These are phyloP conservation scores for Lecanicillium sp. DNA, from an alignment of 2,329 filamentous ascomycete species.

Conservation along the genomic window DNA sequence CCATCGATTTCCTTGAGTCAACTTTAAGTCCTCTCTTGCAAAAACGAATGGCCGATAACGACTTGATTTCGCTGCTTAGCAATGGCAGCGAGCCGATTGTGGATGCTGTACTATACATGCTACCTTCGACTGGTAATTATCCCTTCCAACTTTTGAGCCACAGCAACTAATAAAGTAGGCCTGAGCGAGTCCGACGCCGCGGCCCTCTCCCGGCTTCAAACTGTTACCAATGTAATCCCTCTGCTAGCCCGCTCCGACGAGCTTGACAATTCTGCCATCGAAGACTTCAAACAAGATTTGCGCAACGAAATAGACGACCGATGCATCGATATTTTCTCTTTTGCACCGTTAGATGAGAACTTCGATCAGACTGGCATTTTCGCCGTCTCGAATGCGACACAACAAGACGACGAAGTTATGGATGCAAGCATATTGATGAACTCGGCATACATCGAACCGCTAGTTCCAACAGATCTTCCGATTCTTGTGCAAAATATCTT, in stretches of 20 bases:
- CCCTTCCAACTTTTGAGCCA: background rate
- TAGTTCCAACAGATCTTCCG: constrained; percentile 68
- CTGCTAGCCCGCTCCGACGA: constrained; percentile 73
- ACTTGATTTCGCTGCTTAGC: constrained; percentile 71
- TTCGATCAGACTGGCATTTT: constrained; percentile 47
- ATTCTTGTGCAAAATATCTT: constrained; percentile 69
- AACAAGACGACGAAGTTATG: constrained; percentile 73
- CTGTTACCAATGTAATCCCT: constrained; percentile 78
- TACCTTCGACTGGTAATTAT: constrained; percentile 58
- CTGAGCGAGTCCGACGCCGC: constrained; percentile 51
- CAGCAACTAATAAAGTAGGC: constrained; percentile 21
- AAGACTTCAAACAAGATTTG: constrained; percentile 54
- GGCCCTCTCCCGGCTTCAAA: constrained; percentile 62
- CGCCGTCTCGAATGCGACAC: constrained; percentile 68
- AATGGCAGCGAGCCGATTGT: constrained; percentile 79
- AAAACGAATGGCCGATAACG: constrained; percentile 61
- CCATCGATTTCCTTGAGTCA: constrained; percentile 66
- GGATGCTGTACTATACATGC: constrained; percentile 78
- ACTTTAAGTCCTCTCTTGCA: constrained; percentile 25
- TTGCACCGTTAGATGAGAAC: constrained; percentile 35
- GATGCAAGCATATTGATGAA: constrained; percentile 93
- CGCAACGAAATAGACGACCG: constrained; percentile 48
- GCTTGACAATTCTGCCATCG: constrained; percentile 51
- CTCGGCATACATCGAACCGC: constrained; percentile 78
- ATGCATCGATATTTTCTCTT: constrained; percentile 61